Base-by-base conservation (phyloP, 2,329 filamentous ascomycete species). In the Sodiomyces alkalinus region DNA sequence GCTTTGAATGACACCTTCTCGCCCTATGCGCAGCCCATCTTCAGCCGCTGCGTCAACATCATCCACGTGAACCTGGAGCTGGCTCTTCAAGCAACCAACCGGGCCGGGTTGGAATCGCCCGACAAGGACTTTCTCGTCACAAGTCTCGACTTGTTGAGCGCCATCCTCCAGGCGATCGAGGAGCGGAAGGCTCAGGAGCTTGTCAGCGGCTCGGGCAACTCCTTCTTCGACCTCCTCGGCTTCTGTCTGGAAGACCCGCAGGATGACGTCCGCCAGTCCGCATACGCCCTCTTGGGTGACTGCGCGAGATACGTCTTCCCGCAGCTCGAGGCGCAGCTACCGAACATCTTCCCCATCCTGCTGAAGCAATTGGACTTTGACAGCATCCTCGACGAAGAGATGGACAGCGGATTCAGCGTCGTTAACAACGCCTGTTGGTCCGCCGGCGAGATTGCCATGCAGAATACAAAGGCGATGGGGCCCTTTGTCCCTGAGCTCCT, bases 381-480 rank as follows among this genome's bases (percentile, higher is more conserved):
- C 35, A 65, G 64, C 31, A 68, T 85, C 28, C 55, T 73, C 12
- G 79, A 86, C 35, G 82, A 92, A 41, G 80, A 85, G 35, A 74
- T 83, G 26, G 82, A 92, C 38, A 79, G 72, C 12, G 77, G 75
- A 10, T 94, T 93, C 50, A 83, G 85, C 34, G 86, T 96, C 17
- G 75, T 96, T 34, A 98, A 96, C 65, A 98, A 98, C 48, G 87
- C 90, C 14, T 96, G 87, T 57, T 98, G 90, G 90, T 92, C 86
- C 6, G 76, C 75, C 15, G 90, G 90, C 22, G 90, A 98, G 58
- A 90, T 96, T 36, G 74, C 85, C 11, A 74, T 93, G 51, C 75
- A 82, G 35, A 67, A 80, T 47, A 71, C 75, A 39, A 72, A 75
- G 36, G 72, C 67, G 30, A 80, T 94, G 71, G 65, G 65, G 2